Evolutionary conservation across 192 early-diverging fungal genomes (phyloP).

Genomic region (Chytriomyces hyalinus): DNA sequence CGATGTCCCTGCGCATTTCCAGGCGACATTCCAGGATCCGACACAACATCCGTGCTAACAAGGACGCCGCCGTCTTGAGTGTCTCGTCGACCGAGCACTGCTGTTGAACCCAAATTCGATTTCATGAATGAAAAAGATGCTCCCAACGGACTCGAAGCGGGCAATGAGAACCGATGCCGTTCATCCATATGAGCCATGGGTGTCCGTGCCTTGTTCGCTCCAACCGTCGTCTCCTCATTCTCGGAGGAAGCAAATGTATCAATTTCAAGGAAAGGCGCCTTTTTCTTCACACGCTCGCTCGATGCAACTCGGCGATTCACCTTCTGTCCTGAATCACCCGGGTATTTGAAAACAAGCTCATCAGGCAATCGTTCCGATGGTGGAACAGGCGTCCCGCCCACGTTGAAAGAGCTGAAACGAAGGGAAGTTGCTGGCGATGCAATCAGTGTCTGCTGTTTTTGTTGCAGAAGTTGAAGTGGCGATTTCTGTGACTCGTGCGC

Average conservation of each 20-base stretch:
- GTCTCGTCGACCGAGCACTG: not conserved
- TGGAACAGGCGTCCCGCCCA: not conserved
- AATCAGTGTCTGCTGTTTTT: not conserved
- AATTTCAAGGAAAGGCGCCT: not conserved
- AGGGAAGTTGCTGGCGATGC: not conserved
- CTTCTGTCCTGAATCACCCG: no score
- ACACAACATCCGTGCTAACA: not conserved
- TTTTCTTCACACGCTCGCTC: not conserved
- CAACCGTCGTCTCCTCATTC: not conserved
- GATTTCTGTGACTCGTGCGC: conserved; percentile 20
- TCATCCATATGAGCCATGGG: not conserved
- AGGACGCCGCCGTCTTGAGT: not conserved
- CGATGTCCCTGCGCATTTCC: not conserved
- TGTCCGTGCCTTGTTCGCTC: not conserved
- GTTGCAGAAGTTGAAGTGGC: conserved; percentile 11
- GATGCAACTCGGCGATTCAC: not conserved
- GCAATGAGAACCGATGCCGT: not conserved
- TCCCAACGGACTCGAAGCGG: not conserved
- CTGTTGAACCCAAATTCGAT: not conserved
- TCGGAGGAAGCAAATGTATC: no score
- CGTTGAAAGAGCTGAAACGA: not conserved
- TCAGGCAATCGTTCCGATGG: not conserved
- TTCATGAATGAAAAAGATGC: not conserved
- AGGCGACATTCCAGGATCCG: not conserved
- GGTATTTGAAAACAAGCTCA: not conserved